phyloP scores from a whole-genome alignment of 352 stramenopile genomes.

The Phytophthora pisi region DNA sequence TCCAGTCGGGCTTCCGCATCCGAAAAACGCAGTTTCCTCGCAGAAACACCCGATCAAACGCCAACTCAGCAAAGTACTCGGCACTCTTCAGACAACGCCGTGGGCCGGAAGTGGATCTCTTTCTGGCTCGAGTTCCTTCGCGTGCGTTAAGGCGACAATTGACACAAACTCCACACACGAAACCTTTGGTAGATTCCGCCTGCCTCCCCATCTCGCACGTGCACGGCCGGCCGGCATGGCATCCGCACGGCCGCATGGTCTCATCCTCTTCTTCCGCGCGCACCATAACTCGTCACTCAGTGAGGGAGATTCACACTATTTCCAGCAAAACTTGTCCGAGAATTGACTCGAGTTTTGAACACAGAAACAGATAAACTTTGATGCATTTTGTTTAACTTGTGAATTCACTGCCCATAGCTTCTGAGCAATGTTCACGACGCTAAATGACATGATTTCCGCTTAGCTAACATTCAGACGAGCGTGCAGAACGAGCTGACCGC shows the following conservation, averaged over 20 bases:
- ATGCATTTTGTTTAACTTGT: conserved; percentile 38
- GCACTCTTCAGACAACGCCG: conserved; percentile 59
- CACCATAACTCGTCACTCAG: conserved; percentile 12
- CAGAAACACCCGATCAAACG: conserved; percentile 50
- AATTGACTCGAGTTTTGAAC: background rate
- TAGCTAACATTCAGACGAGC: conserved; percentile 39
- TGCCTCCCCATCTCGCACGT: conserved; percentile 56
- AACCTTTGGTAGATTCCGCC: conserved; percentile 1
- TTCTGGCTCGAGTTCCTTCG: conserved; percentile 22
- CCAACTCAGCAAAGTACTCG: conserved; percentile 43
- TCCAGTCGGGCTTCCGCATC: conserved; percentile 67
- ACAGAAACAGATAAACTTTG: conserved; percentile 18
- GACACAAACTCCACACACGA: conserved; percentile 55
- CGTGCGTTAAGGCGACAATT: conserved; percentile 68
- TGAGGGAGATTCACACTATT: background rate
- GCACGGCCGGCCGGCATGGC: conserved; percentile 60
- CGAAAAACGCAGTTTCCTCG: conserved; percentile 48
- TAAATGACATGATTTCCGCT: conserved; percentile 27
- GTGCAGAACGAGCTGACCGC: conserved; percentile 33
- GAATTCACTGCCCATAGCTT: conserved; percentile 19
- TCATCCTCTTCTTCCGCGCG: conserved; percentile 34
- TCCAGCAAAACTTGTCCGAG: background rate
- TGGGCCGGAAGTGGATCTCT: conserved; percentile 7
- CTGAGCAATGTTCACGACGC: conserved; percentile 29
- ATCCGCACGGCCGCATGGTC: conserved; percentile 71